These are phyloP conservation scores for Ophiocordyceps robertsii DNA, from an alignment of 2,329 filamentous ascomycete genomes.

Conservation along the genomic window DNA sequence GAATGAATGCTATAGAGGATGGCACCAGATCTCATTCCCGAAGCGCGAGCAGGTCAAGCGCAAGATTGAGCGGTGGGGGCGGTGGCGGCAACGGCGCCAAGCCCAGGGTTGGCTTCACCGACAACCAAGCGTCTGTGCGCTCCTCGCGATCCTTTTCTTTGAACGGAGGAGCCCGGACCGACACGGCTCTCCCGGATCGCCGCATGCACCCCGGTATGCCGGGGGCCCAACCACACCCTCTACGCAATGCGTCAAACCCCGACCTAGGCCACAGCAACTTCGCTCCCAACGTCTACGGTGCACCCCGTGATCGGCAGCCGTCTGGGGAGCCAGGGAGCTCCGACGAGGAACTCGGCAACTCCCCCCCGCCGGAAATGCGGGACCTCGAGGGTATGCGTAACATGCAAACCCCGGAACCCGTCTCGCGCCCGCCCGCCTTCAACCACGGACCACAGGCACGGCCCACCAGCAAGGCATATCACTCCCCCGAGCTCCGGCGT, in stretches of 20 bases:
- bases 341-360: slow-evolving; percentile 34
- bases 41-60: slow-evolving; percentile 44
- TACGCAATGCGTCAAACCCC: slow-evolving; percentile 35
- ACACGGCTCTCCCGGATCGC: slow-evolving; percentile 35
- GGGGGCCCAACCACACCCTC: slow-evolving; percentile 20
- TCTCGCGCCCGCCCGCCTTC: slow-evolving; percentile 67
- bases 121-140: slow-evolving; percentile 34
- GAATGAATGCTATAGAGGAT: slow-evolving; percentile 56
- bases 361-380: slow-evolving; percentile 25
- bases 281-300: slow-evolving; percentile 10
- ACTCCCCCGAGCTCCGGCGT: slow-evolving; percentile 63
- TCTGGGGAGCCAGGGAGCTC: slow-evolving; percentile 42
- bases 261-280: slow-evolving; percentile 11
- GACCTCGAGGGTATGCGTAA: slow-evolving; percentile 40
- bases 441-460: slow-evolving; percentile 59
- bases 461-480: slow-evolving; percentile 54
- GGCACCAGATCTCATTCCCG: slow-evolving; percentile 29
- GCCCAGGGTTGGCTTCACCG: slow-evolving; percentile 42
- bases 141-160: slow-evolving; percentile 39
- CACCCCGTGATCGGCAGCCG: slow-evolving; percentile 27
- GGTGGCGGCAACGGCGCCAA: slow-evolving; percentile 16
- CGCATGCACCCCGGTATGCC: slow-evolving; percentile 20
- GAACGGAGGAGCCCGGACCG: slow-evolving; percentile 29
- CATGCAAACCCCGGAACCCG: slow-evolving; percentile 58
- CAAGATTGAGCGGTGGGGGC: slow-evolving; percentile 33